Conservation (phyloP, 2,329 filamentous ascomycete genomes). For the Hypoxylon sp. region DNA sequence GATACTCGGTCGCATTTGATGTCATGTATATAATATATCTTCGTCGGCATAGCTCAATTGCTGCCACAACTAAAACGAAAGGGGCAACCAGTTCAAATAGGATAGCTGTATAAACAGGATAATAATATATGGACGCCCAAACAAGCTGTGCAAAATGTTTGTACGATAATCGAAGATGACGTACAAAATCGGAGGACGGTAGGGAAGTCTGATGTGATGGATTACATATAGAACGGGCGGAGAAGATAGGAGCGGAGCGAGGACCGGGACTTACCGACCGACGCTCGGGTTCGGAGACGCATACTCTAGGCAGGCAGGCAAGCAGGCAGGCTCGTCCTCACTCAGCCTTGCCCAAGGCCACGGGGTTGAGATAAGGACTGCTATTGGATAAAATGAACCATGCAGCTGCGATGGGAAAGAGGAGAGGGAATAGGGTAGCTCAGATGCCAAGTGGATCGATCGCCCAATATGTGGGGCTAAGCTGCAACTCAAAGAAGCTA, state of each 20-base stretch:
- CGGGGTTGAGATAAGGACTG: slow-evolving; percentile 35
- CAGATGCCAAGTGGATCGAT: slow-evolving; percentile 31
- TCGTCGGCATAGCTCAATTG: too few relatives aligned
- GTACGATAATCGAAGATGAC: slow-evolving; percentile 1
- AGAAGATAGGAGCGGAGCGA: slow-evolving; percentile 20
- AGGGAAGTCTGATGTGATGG: slow-evolving; percentile 9
- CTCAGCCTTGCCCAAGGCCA: slow-evolving; percentile 42
- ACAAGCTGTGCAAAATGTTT: too few relatives aligned
- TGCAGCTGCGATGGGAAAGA: slow-evolving; percentile 16
- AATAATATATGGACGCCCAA: too few relatives aligned
- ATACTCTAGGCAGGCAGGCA: too few relatives aligned
- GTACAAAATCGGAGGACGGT: slow-evolving; percentile 10
- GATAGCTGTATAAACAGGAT: too few relatives aligned
- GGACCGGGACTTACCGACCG: slow-evolving; percentile 24
- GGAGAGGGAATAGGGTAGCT: slow-evolving; percentile 22
- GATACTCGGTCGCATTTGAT: too few relatives aligned
- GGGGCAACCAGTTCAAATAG: too few relatives aligned
- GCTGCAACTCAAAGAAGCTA: slow-evolving; percentile 8
- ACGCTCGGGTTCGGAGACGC: slow-evolving; percentile 22
- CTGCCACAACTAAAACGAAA: too few relatives aligned
- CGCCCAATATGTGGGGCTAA: slow-evolving; percentile 28
- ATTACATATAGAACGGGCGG: slow-evolving; percentile 16
- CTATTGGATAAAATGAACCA: slow-evolving; percentile 41
- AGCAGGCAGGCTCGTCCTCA: slow-evolving; percentile 16
- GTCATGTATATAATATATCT: too few relatives aligned